These are phyloP conservation scores for Daldinia eschscholtzii DNA, from an alignment of 2,329 filamentous ascomycete species.

Conservation along the genomic window DNA sequence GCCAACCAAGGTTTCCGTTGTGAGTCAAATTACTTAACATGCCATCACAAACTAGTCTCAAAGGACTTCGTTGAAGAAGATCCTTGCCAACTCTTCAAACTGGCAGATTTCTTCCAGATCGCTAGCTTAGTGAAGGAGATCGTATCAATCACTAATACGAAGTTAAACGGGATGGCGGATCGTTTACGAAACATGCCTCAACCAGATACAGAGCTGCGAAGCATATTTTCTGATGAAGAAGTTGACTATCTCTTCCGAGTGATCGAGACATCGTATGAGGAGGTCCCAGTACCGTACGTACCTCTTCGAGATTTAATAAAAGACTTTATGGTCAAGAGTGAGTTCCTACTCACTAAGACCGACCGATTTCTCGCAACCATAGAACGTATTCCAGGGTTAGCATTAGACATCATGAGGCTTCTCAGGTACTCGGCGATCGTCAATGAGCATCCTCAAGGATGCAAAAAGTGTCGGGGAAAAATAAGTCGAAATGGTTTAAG, in stretches of 20 bases:
- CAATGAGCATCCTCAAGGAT: neutral
- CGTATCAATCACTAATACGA: neutral
- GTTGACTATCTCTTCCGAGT: neutral
- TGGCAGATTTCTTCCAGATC: constrained; percentile 10
- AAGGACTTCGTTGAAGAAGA: neutral
- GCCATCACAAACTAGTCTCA: neutral
- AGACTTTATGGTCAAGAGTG: neutral
- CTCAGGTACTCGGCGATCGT: neutral
- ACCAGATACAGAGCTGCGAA: neutral
- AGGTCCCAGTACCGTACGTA: neutral
- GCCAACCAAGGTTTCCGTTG: neutral
- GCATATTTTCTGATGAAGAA: neutral
- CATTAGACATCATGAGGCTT: neutral
- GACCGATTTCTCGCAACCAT: neutral
- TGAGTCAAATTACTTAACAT: neutral
- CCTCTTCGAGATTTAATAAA: neutral
- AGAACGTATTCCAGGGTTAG: neutral
- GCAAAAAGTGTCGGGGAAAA: neutral
- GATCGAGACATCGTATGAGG: neutral
- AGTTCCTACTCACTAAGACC: neutral
- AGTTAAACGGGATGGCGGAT: neutral
- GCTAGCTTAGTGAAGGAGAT: neutral
- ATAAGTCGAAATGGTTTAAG: neutral
- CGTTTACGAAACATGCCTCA: neutral
- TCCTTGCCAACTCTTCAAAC: neutral